phyloP scores from a whole-genome alignment of 176 grass and related monocot species.

The Calamus simplicifolius region DNA sequence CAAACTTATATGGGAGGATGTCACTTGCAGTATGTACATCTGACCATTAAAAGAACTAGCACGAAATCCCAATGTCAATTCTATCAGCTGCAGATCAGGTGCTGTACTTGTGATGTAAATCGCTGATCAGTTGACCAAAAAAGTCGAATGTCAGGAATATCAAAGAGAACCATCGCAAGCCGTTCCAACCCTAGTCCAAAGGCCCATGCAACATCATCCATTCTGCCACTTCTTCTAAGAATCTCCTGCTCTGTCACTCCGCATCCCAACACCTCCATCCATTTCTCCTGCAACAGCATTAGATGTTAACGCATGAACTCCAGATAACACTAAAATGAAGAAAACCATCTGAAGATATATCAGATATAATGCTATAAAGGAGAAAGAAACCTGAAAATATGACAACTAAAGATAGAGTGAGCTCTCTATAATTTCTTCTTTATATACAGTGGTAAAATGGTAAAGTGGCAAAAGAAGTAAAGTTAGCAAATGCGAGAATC shows the following conservation, averaged over 20 bases:
- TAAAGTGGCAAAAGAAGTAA: too few species aligned
- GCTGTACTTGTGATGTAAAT: slow-evolving; percentile 76
- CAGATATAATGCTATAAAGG: background rate
- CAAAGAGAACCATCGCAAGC: slow-evolving; percentile 85
- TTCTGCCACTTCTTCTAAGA: slow-evolving; percentile 67
- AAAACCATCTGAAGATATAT: background rate
- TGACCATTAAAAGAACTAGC: background rate
- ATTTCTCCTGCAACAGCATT: slow-evolving; percentile 51
- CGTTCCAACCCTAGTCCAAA: slow-evolving; percentile 89
- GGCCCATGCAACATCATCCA: slow-evolving; percentile 81
- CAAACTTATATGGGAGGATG: too few species aligned
- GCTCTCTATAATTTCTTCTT: too few species aligned
- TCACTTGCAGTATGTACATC: background rate
- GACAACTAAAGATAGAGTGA: too few species aligned
- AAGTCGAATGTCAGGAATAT: slow-evolving; percentile 74
- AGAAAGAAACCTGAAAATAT: too few species aligned
- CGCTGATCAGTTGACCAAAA: slow-evolving; percentile 89
- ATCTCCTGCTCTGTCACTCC: slow-evolving; percentile 94
- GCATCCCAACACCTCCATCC: slow-evolving; percentile 95
- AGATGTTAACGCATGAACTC: background rate
- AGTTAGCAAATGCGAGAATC: too few species aligned
- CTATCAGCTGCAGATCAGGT: slow-evolving; percentile 6
- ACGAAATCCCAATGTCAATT: background rate
- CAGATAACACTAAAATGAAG: background rate
- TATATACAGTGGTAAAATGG: too few species aligned